Evolutionary conservation across 805 yeast species (phyloP).

Genomic region (Cyberlindnera petersonii): DNA sequence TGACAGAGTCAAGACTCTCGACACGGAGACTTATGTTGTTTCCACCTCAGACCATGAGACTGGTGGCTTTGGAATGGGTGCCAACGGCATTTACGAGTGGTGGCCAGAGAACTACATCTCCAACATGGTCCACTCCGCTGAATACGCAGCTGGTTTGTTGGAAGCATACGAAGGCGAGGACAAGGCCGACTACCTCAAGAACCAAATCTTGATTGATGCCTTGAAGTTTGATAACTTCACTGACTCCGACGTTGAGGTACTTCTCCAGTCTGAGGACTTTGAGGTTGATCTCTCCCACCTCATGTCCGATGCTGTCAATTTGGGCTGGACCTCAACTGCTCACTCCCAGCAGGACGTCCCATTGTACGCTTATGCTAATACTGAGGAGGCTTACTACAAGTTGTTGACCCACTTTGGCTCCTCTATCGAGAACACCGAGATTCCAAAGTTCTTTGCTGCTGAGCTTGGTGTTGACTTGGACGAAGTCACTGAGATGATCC

Average conservation of each 20-base stretch:
- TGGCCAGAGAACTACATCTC: constrained; percentile 62
- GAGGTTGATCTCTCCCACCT: constrained; percentile 54
- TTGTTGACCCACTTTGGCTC: constrained; percentile 60
- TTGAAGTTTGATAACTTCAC: constrained; percentile 29
- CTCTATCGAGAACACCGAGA: constrained; percentile 79
- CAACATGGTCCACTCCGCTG: constrained; percentile 71
- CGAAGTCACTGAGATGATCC: constrained; percentile 41
- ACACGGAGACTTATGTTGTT: constrained; percentile 73
- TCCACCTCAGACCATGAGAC: constrained; percentile 94
- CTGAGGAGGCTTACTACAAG: constrained; percentile 39
- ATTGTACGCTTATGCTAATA: constrained; percentile 73
- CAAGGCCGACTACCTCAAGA: constrained; percentile 43
- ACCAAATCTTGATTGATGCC: constrained; percentile 45
- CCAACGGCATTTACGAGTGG: constrained; percentile 84
- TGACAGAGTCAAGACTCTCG: constrained; percentile 60
- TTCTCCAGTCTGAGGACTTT: constrained; percentile 35
- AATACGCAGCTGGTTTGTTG: constrained; percentile 51
- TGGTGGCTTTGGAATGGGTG: constrained; percentile 81
- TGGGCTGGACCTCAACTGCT: constrained; percentile 95
- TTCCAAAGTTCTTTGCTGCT: constrained; percentile 68
- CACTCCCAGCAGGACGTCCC: constrained; percentile 95
- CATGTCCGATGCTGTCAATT: constrained; percentile 70
- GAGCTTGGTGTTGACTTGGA: constrained; percentile 46
- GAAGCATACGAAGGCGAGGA: constrained; percentile 31
- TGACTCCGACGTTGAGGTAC: constrained; percentile 43